phyloP scores from a whole-genome alignment of 2,329 filamentous ascomycete species.

The Pseudogymnoascus sp. region DNA sequence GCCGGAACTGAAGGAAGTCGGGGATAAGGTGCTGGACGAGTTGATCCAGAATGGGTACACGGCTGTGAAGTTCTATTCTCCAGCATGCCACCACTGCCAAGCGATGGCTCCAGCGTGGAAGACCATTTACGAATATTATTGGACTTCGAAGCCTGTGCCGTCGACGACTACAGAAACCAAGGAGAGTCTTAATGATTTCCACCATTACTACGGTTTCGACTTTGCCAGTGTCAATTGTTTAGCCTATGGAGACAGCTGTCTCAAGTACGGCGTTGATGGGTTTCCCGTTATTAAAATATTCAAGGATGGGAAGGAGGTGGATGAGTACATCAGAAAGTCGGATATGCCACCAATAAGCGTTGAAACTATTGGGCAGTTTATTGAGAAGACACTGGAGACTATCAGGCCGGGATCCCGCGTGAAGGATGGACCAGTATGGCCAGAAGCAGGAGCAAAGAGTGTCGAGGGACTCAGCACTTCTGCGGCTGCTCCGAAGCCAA shows the following conservation, averaged over 20 bases:
- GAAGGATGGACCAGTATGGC: constrained; percentile 47
- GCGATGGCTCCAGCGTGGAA: constrained; percentile 79
- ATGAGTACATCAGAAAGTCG: constrained; percentile 59
- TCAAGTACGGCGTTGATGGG: constrained; percentile 54
- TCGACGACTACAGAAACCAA: constrained; percentile 29
- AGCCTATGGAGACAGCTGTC: constrained; percentile 73
- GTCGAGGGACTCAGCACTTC: constrained; percentile 19
- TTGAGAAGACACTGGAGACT: constrained; percentile 71
- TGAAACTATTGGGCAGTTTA: constrained; percentile 44
- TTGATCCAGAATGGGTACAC: constrained; percentile 45
- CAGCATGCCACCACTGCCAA: constrained; percentile 31
- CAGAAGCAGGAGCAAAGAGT: constrained; percentile 57
- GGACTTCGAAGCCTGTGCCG: constrained; percentile 68
- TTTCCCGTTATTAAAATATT: constrained; percentile 77
- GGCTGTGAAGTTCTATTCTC: constrained; percentile 48
- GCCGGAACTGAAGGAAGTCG: constrained; percentile 39
- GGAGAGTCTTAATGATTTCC: constrained; percentile 40
- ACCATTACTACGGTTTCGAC: constrained; percentile 74
- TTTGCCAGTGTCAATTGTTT: constrained; percentile 84
- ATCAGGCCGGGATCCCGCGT: constrained; percentile 77
- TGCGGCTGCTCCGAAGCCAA: constrained; percentile 9
- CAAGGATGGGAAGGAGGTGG: constrained; percentile 65
- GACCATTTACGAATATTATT: constrained; percentile 89
- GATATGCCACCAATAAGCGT: constrained; percentile 50
- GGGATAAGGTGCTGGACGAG: constrained; percentile 34